Percentiles rank a stretch among this genome's conserved stretches.
phyloP scores from a whole-genome alignment of 352 stramenopile genomes.

The Phytophthora foliorum region DNA sequence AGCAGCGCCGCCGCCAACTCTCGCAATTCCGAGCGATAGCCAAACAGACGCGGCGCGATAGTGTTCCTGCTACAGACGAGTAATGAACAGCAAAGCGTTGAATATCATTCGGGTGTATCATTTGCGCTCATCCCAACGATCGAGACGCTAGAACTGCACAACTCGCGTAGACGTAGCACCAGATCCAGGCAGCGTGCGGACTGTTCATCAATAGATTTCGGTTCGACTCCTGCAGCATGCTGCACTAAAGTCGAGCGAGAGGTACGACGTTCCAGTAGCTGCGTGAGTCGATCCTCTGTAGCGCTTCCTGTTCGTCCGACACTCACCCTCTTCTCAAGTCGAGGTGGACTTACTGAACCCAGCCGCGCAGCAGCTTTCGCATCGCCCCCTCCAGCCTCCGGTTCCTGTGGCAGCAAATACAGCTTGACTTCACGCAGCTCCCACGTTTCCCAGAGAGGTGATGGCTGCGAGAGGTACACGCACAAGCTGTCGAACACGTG shows the following conservation, averaged over 20 bases:
- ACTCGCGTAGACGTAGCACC: conserved; percentile 28
- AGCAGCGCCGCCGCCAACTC: conserved; percentile 57
- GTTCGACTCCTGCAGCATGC: not conserved
- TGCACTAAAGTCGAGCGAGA: conserved; percentile 19
- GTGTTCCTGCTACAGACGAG: conserved; percentile 5
- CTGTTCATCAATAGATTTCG: conserved; percentile 27
- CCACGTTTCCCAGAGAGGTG: conserved; percentile 64
- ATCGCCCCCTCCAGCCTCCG: not conserved
- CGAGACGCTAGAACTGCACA: conserved; percentile 20
- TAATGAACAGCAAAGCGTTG: not conserved
- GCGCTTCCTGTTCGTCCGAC: conserved; percentile 6
- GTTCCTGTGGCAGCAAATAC: conserved; percentile 26
- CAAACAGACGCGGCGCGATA: conserved; percentile 32
- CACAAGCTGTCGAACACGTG: conserved; percentile 49
- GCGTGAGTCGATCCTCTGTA: conserved; percentile 20
- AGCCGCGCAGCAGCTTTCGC: not conserved
- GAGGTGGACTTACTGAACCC: not conserved
- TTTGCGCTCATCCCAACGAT: not conserved
- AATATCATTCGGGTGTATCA: not conserved
- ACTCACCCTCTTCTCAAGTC: conserved; percentile 11
- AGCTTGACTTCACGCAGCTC: conserved; percentile 67
- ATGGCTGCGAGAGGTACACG: conserved; percentile 73
- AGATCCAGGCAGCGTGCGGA: conserved; percentile 34
- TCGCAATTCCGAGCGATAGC: conserved; percentile 49
- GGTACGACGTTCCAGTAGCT: conserved; percentile 22